These are phyloP conservation scores for Trametes cingulata DNA, from an alignment of 768 basidiomycete species.

Conservation along the genomic window DNA sequence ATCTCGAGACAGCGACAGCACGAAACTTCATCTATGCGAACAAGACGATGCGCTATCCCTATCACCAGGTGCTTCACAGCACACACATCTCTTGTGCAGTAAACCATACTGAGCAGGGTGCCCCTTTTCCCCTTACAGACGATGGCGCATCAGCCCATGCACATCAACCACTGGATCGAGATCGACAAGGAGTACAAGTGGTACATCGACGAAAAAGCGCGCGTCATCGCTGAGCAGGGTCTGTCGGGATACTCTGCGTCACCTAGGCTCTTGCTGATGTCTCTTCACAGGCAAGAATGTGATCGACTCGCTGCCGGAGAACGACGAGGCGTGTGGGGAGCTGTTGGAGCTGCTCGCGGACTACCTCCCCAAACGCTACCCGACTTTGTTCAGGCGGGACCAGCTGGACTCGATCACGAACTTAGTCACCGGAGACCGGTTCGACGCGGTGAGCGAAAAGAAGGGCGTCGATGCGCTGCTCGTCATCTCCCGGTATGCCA, in stretches of 20 bases:
- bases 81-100: no score
- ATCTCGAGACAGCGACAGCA: constrained; percentile 16
- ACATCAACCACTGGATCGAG: constrained; percentile 41
- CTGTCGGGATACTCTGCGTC: background rate
- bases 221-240: constrained; percentile 34
- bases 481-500: constrained; percentile 29
- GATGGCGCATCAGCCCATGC: constrained; percentile 40
- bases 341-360: constrained; percentile 34
- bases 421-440: constrained; percentile 30
- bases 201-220: constrained; percentile 35
- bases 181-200: constrained; percentile 36
- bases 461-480: constrained; percentile 32
- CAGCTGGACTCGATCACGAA: constrained; percentile 27
- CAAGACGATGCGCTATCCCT: constrained; percentile 27
- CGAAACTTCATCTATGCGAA: constrained; percentile 25
- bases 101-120: no score
- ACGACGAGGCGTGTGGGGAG: constrained; percentile 36
- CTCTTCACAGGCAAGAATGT: constrained; percentile 22
- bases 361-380: constrained; percentile 38
- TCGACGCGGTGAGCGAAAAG: constrained; percentile 9
- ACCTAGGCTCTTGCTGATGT: background rate
- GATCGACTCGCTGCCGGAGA: constrained; percentile 37
- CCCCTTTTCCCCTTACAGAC: constrained; percentile 13
- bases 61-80: constrained; percentile 16
- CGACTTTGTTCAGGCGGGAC: constrained; percentile 33